phyloP scores from a whole-genome alignment of 441 rosid species.

The Jatropha podagrica region DNA sequence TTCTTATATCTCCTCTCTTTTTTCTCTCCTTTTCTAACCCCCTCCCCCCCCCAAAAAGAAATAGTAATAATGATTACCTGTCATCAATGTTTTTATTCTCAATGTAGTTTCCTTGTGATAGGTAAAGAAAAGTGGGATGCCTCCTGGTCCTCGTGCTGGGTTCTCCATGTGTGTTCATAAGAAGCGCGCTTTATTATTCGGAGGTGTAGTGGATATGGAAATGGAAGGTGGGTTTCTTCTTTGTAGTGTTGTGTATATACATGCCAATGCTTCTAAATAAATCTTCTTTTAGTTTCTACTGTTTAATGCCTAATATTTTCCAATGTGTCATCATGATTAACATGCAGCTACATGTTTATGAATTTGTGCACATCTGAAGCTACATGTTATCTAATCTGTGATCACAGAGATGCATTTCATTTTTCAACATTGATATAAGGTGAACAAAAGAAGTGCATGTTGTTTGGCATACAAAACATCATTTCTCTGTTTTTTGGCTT shows the following conservation, averaged over 20 bases:
- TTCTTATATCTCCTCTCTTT: not conserved
- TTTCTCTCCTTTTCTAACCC: slow-evolving; percentile 1
- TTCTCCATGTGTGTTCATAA: slow-evolving; percentile 94
- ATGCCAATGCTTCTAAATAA: not conserved
- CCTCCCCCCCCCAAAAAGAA: not conserved
- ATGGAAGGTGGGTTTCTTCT: slow-evolving; percentile 64
- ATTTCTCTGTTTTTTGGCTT: not conserved
- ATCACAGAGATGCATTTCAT: not conserved
- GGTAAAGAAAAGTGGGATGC: slow-evolving; percentile 97
- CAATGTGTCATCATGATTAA: not conserved
- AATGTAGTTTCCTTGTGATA: slow-evolving; percentile 25
- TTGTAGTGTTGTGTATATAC: slow-evolving; percentile 3
- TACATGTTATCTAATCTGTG: not conserved
- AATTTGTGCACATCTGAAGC: not conserved
- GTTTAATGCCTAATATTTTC: not conserved
- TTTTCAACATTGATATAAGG: not conserved
- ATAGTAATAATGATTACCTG: not conserved
- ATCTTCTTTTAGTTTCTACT: not conserved
- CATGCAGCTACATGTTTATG: not conserved
- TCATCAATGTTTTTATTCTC: not conserved
- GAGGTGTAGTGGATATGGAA: slow-evolving; percentile 98
- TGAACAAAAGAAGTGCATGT: not conserved
- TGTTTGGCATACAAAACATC: not conserved
- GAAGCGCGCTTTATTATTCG: slow-evolving; percentile 91
- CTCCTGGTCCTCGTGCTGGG: slow-evolving; percentile 95